A percentile compares a stretch with the other conserved stretches of the same genome.
Conservation (phyloP, 208 protist genomes). For the Leptomonas pyrrhocoris region DNA sequence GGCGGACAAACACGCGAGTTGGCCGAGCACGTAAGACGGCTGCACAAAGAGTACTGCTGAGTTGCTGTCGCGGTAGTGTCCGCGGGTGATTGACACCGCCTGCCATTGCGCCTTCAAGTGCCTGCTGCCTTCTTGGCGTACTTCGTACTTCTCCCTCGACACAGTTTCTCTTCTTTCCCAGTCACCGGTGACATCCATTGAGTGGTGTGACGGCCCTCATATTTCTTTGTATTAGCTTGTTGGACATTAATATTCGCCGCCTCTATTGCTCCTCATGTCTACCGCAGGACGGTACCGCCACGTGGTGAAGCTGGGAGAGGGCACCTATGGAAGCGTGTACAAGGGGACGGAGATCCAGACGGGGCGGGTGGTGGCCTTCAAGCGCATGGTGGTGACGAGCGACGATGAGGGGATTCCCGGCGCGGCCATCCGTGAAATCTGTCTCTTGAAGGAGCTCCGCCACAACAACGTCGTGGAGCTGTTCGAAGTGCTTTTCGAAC, state of each 20-base stretch:
- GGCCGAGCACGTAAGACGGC: too few species aligned
- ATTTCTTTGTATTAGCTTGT: neutral
- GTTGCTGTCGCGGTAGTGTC: too few species aligned
- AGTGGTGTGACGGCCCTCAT: too few species aligned
- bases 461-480: constrained; percentile 95
- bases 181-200: too few species aligned
- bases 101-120: too few species aligned
- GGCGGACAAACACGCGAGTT: too few species aligned
- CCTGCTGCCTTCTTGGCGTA: too few species aligned
- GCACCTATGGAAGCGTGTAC: constrained; percentile 98
- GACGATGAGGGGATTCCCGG: constrained; percentile 92
- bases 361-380: constrained; percentile 84
- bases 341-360: constrained; percentile 91
- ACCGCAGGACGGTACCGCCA: constrained; percentile 86
- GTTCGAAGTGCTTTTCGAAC: constrained; percentile 95
- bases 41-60: too few species aligned
- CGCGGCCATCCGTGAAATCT: constrained; percentile 93
- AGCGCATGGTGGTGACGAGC: constrained; percentile 82
- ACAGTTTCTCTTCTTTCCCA: neutral
- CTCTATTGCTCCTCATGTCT: constrained; percentile 46
- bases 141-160: too few species aligned
- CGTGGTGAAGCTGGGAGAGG: constrained; percentile 96
- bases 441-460: constrained; percentile 94
- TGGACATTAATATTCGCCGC: neutral
- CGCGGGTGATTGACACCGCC: too few species aligned